Conservation (phyloP, 164 flowering plant genomes). For the Sedum album region DNA sequence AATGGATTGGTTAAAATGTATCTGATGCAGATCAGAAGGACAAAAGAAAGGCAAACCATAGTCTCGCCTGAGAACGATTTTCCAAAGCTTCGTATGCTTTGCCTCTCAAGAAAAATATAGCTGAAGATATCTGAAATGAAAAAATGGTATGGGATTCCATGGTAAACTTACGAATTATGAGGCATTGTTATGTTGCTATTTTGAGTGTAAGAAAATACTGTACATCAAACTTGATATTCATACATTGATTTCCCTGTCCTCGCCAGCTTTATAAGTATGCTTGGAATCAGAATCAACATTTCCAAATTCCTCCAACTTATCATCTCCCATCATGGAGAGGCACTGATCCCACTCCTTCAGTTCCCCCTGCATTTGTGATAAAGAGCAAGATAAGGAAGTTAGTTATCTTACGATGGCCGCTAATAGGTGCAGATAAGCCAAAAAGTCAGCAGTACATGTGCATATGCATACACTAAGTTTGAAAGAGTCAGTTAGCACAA, state of each 20-base stretch:
- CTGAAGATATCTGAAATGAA: slow-evolving; percentile 69
- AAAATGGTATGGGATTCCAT: neutral
- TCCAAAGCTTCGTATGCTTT: slow-evolving; percentile 92
- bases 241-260: slow-evolving; percentile 94
- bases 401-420: neutral
- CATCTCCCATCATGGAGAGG: slow-evolving; percentile 77
- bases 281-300: slow-evolving; percentile 46
- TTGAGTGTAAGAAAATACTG: neutral
- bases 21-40: neutral
- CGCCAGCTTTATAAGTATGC: slow-evolving; percentile 79
- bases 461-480: neutral
- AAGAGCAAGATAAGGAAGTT: neutral
- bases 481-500: neutral
- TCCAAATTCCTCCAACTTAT: slow-evolving; percentile 82
- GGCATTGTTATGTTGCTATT: neutral
- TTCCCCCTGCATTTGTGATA: slow-evolving; percentile 48
- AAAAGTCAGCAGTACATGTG: neutral
- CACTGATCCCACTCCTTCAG: slow-evolving; percentile 97
- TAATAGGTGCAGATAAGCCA: neutral
- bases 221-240: slow-evolving; percentile 12
- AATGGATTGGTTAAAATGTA: neutral
- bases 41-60: slow-evolving; percentile 39
- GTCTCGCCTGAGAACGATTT: slow-evolving; percentile 81
- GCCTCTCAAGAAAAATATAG: slow-evolving; percentile 88
- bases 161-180: neutral